phyloP scores from a whole-genome alignment of 73 alveolate species.

The Paramecium tetraurelia region DNA sequence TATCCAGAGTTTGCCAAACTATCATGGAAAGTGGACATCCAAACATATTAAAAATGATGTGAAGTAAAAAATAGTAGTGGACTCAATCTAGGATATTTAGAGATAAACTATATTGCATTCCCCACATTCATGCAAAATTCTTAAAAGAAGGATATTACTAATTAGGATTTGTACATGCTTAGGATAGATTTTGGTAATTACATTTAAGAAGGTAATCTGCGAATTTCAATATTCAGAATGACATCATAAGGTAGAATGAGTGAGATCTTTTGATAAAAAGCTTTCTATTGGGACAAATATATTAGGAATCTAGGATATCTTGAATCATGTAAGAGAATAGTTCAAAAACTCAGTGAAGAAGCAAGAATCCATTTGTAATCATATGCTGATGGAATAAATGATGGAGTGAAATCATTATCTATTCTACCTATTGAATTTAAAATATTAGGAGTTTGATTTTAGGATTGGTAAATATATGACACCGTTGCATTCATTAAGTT shows the following conservation, averaged over 20 bases:
- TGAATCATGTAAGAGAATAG: slow-evolving; percentile 21
- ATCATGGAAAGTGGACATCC: background rate
- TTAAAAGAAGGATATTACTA: slow-evolving; percentile 29
- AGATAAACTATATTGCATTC: slow-evolving; percentile 47
- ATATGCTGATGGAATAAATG: slow-evolving; percentile 61
- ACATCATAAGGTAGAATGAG: slow-evolving; percentile 42
- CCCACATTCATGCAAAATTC: slow-evolving; percentile 39
- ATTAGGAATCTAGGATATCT: slow-evolving; percentile 48
- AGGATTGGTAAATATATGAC: slow-evolving; percentile 49
- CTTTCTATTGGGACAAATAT: background rate
- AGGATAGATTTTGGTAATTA: slow-evolving; percentile 54
- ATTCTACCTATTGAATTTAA: slow-evolving; percentile 47
- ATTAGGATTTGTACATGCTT: slow-evolving; percentile 59
- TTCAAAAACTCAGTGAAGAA: background rate
- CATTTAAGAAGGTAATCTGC: slow-evolving; percentile 41
- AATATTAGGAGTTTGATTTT: background rate
- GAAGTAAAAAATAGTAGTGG: background rate
- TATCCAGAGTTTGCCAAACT: background rate
- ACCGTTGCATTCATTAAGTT: slow-evolving; percentile 31
- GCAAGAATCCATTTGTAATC: background rate
- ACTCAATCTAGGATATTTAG: background rate
- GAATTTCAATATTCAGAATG: background rate
- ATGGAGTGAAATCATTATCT: slow-evolving; percentile 8
- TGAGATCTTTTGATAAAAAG: slow-evolving; percentile 31
- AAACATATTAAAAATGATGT: background rate